phyloP scores from a whole-genome alignment of 345 rosid genomes.

The Trapa incisa region DNA sequence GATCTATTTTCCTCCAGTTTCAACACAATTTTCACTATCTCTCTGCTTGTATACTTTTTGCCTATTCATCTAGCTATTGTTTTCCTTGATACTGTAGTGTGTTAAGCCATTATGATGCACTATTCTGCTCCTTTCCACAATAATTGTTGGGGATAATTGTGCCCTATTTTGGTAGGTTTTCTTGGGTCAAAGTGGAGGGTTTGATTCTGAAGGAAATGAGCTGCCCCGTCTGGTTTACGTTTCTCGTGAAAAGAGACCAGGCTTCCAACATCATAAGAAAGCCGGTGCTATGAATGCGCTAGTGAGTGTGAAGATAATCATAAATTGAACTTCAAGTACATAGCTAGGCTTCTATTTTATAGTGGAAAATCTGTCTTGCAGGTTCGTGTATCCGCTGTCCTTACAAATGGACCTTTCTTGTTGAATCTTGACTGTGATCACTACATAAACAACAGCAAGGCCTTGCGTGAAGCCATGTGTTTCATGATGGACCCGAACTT shows the following conservation, averaged over 20 bases:
- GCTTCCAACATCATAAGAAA: constrained; percentile 89
- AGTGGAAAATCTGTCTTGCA: constrained; percentile 18
- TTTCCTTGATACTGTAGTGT: not conserved
- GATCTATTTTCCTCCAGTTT: not conserved
- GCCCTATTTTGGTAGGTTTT: constrained; percentile 44
- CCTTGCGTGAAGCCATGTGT: constrained; percentile 89
- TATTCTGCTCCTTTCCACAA: not conserved
- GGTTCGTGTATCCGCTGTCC: constrained; percentile 87
- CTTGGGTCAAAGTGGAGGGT: constrained; percentile 89
- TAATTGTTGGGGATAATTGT: not conserved
- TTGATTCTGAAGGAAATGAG: constrained; percentile 82
- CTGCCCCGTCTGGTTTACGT: constrained; percentile 79
- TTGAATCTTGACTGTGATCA: constrained; percentile 96
- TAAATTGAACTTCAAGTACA: not conserved
- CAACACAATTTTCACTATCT: not conserved
- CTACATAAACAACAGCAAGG: constrained; percentile 83
- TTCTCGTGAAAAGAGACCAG: constrained; percentile 90
- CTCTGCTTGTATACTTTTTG: not conserved
- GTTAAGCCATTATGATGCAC: not conserved
- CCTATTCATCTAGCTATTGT: not conserved
- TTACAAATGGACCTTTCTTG: constrained; percentile 83
- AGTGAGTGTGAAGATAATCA: constrained; percentile 23
- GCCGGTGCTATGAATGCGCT: constrained; percentile 97
- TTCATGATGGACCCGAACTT: constrained; percentile 87
- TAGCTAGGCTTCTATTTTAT: constrained; percentile 5